Conservation (phyloP, 192 early-diverging fungal species). For the Oehlia diaphana region DNA sequence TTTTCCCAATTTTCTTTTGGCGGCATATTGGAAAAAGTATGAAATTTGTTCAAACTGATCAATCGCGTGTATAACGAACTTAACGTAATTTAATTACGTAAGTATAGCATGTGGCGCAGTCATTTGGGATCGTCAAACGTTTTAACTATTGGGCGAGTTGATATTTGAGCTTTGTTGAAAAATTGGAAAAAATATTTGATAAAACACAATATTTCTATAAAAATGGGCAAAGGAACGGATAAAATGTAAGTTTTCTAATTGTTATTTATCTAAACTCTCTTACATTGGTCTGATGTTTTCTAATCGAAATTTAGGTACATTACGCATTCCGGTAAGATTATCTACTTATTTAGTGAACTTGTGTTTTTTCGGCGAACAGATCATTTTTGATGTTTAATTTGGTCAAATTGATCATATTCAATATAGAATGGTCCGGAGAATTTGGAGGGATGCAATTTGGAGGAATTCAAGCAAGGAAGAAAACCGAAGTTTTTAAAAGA, state of each 20-base stretch:
- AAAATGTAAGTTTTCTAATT: slow-evolving; percentile 22
- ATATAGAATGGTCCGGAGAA: slow-evolving; percentile 48
- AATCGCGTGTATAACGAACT: background rate
- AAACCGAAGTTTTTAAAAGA: slow-evolving; percentile 63
- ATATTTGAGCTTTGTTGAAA: too few relatives aligned
- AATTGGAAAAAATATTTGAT: too few relatives aligned
- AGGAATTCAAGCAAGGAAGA: slow-evolving; percentile 59
- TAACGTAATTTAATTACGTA: background rate
- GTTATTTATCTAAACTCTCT: background rate
- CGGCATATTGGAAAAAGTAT: slow-evolving; percentile 55
- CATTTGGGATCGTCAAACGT: too few relatives aligned
- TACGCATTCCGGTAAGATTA: slow-evolving; percentile 26
- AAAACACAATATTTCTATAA: too few relatives aligned
- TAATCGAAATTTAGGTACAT: slow-evolving; percentile 12
- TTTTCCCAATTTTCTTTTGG: slow-evolving; percentile 98
- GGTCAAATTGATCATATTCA: background rate
- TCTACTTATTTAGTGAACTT: background rate
- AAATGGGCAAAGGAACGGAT: slow-evolving; percentile 29
- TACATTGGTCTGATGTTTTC: background rate
- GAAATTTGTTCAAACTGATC: background rate
- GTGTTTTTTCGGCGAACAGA: background rate
- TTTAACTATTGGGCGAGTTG: too few relatives aligned
- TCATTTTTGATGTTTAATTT: background rate
- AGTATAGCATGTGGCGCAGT: too few relatives aligned
- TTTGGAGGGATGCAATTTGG: slow-evolving; percentile 62